These are phyloP conservation scores for Arthroderma sp. DNA, from an alignment of 2,329 filamentous ascomycete genomes.

Conservation along the genomic window DNA sequence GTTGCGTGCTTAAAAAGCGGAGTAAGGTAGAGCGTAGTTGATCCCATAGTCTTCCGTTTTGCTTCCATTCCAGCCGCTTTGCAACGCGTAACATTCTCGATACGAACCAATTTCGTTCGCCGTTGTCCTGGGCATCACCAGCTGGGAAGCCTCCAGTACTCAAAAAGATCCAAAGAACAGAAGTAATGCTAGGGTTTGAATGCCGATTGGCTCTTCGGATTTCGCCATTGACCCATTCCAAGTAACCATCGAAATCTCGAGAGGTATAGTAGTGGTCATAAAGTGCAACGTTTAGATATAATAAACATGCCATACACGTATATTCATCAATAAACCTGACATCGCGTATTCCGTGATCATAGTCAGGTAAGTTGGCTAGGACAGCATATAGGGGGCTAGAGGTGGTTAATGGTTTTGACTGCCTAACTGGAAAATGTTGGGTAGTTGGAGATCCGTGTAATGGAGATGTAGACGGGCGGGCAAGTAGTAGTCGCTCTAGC, in stretches of 20 bases:
- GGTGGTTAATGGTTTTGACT: slow-evolving; percentile 11
- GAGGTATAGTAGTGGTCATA: slow-evolving; percentile 17
- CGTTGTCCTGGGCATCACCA: slow-evolving; percentile 12
- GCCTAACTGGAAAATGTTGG: background rate
- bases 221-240: slow-evolving; percentile 17
- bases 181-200: slow-evolving; percentile 18
- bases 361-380: slow-evolving; percentile 19
- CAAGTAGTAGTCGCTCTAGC: slow-evolving; percentile 14
- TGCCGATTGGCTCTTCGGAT: slow-evolving; percentile 15
- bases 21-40: slow-evolving; percentile 15
- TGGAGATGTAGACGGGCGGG: slow-evolving; percentile 7
- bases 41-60: slow-evolving; percentile 17
- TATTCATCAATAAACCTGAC: slow-evolving; percentile 23
- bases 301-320: slow-evolving; percentile 19
- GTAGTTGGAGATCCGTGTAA: background rate
- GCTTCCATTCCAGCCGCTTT: slow-evolving; percentile 21
- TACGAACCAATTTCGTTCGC: slow-evolving; percentile 20
- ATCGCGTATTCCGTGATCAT: slow-evolving; percentile 21
- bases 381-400: slow-evolving; percentile 17
- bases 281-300: slow-evolving; percentile 19
- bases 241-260: slow-evolving; percentile 16
- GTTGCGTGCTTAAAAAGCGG: slow-evolving; percentile 17
- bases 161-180: slow-evolving; percentile 20
- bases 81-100: slow-evolving; percentile 20
- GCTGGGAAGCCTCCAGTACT: slow-evolving; percentile 17